phyloP scores from a whole-genome alignment of 441 rosid genomes.

The Pelargonium australe region DNA sequence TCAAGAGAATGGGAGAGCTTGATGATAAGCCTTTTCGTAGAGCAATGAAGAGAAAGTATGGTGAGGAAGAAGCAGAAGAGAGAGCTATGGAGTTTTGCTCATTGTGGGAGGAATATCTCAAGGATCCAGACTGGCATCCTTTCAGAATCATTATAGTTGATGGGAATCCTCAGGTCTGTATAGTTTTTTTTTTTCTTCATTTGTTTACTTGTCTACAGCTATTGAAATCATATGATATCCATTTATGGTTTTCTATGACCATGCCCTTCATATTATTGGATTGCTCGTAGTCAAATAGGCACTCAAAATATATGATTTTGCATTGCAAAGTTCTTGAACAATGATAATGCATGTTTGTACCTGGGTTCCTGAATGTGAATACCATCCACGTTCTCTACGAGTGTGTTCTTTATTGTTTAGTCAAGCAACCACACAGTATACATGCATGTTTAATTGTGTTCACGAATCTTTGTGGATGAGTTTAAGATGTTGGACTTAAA shows the following conservation, averaged over 20 bases:
- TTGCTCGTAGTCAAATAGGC: no score
- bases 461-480: no score
- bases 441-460: background rate
- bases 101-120: constrained; percentile 85
- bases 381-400: no score
- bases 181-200: background rate
- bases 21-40: constrained; percentile 60
- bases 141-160: constrained; percentile 47
- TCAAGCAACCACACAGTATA: background rate
- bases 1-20: constrained; percentile 97
- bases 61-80: constrained; percentile 64
- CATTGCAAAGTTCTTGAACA: no score
- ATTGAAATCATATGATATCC: no score
- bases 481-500: background rate
- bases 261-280: no score
- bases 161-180: constrained; percentile 36
- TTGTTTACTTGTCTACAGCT: no score
- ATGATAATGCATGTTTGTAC: no score
- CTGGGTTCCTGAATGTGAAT: no score
- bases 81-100: constrained; percentile 75
- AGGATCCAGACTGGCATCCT: constrained; percentile 97
- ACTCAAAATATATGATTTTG: no score
- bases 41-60: constrained; percentile 66
- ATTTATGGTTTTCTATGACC: no score
- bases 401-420: no score